Evolutionary conservation across 345 rosid genomes (phyloP), one percentile per base, ranked within the genome.

Genomic region (Clarkia xantiana): DNA sequence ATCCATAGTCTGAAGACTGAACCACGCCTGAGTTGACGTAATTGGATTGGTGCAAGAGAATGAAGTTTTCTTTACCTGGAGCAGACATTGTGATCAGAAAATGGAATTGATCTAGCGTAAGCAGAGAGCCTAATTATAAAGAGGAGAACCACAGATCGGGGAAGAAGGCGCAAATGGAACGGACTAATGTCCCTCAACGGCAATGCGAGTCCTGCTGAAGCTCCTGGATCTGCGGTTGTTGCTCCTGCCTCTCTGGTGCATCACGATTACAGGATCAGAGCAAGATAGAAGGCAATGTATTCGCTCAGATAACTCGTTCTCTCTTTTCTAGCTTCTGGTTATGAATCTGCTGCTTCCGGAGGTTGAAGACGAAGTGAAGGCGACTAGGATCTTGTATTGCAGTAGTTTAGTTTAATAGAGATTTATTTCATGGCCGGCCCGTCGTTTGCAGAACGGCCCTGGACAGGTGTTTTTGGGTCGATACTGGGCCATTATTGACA

Each of bases 221-320:
- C 70, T 74, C 64, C 86, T 67, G 57, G 90, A 83, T 78, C 94
- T 81, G 52, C 94, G 76, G 69, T 81, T 72, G 23, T 49, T 34
- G 15, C 59, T 52, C 56, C 76, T 71, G 17, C 96, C 94, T 72
- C 60, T 75, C 73, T 76, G 94, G 75, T 59, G 87, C 96, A 83
- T 87, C 65, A 65, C 61, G 49, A 5, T 14, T 16, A 29, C 12
- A 25, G 9, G 18, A 46, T 17, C 20, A 10, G 49, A 10, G 18
- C 20, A 12, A 11, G 19, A 16, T 19, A 9, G 49, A 46, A 46
- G 19, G 49, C 23, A 25, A n/a, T 18, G 6, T 29, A 29, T 29
- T 29, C 36, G 36, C 36, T 29, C 36, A 29, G 7, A 5, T 10
- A 29, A 29, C 36, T 38, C 20, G 1, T 12, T 13, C 41, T 6